These are phyloP conservation scores for Nicotiana knightiana DNA, from an alignment of 257 asterid genomes.

Conservation along the genomic window DNA sequence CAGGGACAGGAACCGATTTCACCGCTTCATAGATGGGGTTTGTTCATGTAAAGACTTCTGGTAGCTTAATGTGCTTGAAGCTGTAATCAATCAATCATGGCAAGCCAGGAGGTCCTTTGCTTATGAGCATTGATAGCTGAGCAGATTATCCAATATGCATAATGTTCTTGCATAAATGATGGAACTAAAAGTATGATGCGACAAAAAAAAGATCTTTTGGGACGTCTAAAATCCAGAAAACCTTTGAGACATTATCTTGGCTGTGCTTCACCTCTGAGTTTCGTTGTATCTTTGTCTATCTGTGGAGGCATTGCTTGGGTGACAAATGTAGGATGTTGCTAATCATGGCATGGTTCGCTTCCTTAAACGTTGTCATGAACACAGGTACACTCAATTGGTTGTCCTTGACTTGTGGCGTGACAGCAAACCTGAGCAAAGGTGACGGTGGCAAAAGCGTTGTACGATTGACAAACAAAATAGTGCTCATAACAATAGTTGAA, in stretches of 20 bases:
- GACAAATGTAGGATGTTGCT: background rate
- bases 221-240: background rate
- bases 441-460: background rate
- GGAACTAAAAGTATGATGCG: background rate
- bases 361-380: background rate
- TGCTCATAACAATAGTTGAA: background rate
- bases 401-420: background rate
- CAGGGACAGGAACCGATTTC: conserved; percentile 54
- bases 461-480: background rate
- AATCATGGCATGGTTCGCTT: background rate
- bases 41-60: conserved; percentile 55
- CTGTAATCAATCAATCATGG: background rate
- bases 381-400: background rate
- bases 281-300: background rate
- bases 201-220: background rate
- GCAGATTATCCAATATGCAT: background rate
- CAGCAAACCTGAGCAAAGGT: background rate
- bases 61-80: conserved; percentile 12
- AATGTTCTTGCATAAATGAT: background rate
- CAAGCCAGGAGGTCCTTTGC: background rate
- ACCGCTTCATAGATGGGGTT: conserved; percentile 40
- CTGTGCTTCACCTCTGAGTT: background rate
- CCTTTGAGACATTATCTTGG: background rate
- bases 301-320: background rate
- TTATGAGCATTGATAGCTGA: background rate